Conservation (phyloP, 805 yeast genomes). For the Metschnikowia sp. region DNA sequence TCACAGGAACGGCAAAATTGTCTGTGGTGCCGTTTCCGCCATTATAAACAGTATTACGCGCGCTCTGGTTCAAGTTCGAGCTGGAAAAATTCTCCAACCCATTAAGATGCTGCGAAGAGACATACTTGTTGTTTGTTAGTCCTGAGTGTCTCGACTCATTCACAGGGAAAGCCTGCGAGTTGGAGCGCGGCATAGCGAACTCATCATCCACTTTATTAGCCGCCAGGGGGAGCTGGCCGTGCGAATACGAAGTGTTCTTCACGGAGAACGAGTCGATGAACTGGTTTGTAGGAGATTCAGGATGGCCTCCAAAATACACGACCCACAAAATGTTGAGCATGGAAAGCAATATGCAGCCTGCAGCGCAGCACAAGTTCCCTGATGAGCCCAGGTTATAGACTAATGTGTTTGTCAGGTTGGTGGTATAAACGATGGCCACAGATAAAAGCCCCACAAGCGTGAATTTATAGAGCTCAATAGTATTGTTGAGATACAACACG, state of each 20-base stretch:
- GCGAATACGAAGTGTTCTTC: slow-evolving; percentile 37
- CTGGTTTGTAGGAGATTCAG: slow-evolving; percentile 80
- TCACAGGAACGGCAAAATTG: slow-evolving; percentile 20
- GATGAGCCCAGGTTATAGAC: slow-evolving; percentile 62
- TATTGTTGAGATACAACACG: slow-evolving; percentile 54
- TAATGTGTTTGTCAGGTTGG: slow-evolving; percentile 77
- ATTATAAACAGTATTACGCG: slow-evolving; percentile 14
- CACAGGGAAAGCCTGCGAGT: slow-evolving; percentile 26
- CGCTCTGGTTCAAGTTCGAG: slow-evolving; percentile 32
- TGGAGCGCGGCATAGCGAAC: slow-evolving; percentile 16
- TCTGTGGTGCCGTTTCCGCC: slow-evolving; percentile 19
- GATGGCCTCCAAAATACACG: slow-evolving; percentile 85
- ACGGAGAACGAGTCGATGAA: slow-evolving; percentile 81
- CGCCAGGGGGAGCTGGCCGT: slow-evolving; percentile 31
- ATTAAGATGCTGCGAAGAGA: slow-evolving; percentile 55
- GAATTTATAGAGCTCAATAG: slow-evolving; percentile 65
- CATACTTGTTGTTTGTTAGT: slow-evolving; percentile 30
- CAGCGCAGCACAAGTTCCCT: slow-evolving; percentile 80
- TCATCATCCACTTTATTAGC: slow-evolving; percentile 22
- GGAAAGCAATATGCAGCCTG: slow-evolving; percentile 82
- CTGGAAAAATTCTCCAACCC: slow-evolving; percentile 57
- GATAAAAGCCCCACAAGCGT: slow-evolving; percentile 56
- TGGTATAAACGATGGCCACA: slow-evolving; percentile 76
- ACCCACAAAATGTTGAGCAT: slow-evolving; percentile 85
- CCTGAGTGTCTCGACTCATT: slow-evolving; percentile 36